Evolutionary conservation across 2,329 filamentous ascomycete species (phyloP).

Genomic region (Trichoderma citrinoviride): DNA sequence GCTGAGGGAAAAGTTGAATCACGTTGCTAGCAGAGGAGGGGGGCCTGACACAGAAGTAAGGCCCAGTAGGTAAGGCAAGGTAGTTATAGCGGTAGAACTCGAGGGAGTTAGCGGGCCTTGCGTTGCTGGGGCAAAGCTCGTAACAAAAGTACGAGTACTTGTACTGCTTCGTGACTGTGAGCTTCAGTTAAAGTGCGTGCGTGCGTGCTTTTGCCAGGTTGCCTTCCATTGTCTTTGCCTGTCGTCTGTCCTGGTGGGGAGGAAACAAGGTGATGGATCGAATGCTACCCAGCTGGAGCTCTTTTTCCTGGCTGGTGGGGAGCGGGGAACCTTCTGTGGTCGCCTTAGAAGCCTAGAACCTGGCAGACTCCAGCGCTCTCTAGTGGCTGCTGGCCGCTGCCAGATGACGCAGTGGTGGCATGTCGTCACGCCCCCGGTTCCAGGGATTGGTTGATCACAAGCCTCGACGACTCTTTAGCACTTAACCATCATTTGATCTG

Average conservation of each 20-base stretch:
- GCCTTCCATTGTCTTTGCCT: slow-evolving; percentile 1
- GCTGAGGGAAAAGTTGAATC: slow-evolving; percentile 3
- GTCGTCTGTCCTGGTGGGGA: slow-evolving; percentile 6
- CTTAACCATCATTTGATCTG: neutral
- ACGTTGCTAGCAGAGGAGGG: slow-evolving; percentile 8
- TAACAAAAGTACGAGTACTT: no score
- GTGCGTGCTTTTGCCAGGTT: no score
- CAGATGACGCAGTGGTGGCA: slow-evolving; percentile 22
- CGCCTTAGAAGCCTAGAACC: neutral
- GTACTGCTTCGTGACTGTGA: no score
- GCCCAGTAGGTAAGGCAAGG: no score
- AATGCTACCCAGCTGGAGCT: neutral
- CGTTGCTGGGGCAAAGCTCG: no score
- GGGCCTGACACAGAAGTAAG: neutral
- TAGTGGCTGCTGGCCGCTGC: neutral
- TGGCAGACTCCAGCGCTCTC: neutral
- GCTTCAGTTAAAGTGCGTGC: no score
- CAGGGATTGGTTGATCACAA: slow-evolving; percentile 14
- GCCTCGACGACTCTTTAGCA: slow-evolving; percentile 2
- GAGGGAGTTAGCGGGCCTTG: neutral
- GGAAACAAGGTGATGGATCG: neutral
- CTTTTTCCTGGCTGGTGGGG: neutral
- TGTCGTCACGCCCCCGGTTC: slow-evolving; percentile 11
- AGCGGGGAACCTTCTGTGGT: no score
- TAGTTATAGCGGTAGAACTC: neutral